Base-by-base conservation (phyloP, 176 grass and related monocot species). In the Oropetium thomaeum region DNA sequence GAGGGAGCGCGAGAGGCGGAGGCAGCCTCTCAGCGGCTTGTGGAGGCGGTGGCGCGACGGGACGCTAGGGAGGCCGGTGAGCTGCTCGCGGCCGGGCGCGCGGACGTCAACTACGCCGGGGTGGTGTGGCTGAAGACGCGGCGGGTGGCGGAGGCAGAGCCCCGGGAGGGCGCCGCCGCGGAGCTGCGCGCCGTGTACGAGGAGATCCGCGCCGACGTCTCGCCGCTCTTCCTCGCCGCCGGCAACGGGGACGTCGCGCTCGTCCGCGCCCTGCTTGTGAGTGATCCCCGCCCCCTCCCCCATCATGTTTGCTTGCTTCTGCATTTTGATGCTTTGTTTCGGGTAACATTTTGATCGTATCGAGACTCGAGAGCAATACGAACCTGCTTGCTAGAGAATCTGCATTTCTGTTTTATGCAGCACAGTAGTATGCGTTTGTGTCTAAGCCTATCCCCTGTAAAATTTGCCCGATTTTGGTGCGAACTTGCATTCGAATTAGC, bases 191-290 rank as follows among this genome's bases (percentile, higher is more conserved):
- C 82, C 20, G 83, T 85, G 69, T 65, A 82, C 40, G 96, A 92
- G 75, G 92, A 99, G 82, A 94, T 99, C 87, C 91, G 89, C 79
- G 89, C 96, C 52, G 92, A 99, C 69, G 96, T 83, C 27, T 90
- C 96, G 27, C 84, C 89, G 79, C 96, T 99, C 82, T 99, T 99
- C 83, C 92, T 99, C 48, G 92, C 96, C 44, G 89, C 96, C 45
- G 91, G 89, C 82, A 86, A 88, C 47, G 89, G 96, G 28, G 84
- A 99, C 79, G 85, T 95, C 25, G 75, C 89, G 22, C 89, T 99
- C 73, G 84, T 99, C 70, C 85, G 96, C 67, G 47, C 80, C 3
- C 75, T 99, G 68, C 81, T 99, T 10, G 96, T 99, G 80, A 83
- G 90, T 89, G 19, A 62, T 34, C 29, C 29, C 9, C 2, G 9